Evolutionary conservation across 148 eudicot genomes (phyloP).

Genomic region (Vaccinium myrtillus): DNA sequence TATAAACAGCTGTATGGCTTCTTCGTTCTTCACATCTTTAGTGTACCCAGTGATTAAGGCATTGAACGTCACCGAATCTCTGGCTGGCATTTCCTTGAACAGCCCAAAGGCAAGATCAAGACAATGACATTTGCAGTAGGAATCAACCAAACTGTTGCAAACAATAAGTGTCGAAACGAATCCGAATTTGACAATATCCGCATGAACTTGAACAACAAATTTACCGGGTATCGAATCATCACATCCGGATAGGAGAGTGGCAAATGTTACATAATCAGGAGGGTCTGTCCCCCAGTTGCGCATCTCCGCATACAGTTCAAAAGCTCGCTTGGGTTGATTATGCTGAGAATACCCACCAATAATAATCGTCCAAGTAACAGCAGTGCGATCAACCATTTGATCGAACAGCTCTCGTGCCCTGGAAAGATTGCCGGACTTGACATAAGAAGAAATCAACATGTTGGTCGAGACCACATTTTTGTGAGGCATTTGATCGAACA

Average conservation of each 20-base stretch:
- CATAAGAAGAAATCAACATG: slow-evolving; percentile 58
- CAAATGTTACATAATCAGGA: slow-evolving; percentile 70
- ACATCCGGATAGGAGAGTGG: slow-evolving; percentile 62
- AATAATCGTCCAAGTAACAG: slow-evolving; percentile 73
- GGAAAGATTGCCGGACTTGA: slow-evolving; percentile 49
- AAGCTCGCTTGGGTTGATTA: slow-evolving; percentile 45
- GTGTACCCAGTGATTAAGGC: slow-evolving; percentile 64
- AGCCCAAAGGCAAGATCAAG: slow-evolving; percentile 46
- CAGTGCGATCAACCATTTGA: slow-evolving; percentile 32
- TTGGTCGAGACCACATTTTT: slow-evolving; percentile 47
- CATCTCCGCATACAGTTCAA: slow-evolving; percentile 57
- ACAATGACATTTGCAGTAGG: slow-evolving; percentile 63
- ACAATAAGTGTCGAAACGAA: slow-evolving; percentile 34
- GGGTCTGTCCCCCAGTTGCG: slow-evolving; percentile 44
- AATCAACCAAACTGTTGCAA: slow-evolving; percentile 67
- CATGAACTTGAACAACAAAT: slow-evolving; percentile 56
- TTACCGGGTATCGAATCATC: slow-evolving; percentile 29
- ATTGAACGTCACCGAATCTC: slow-evolving; percentile 70
- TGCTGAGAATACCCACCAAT: slow-evolving; percentile 64
- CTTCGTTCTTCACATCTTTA: slow-evolving; percentile 38
- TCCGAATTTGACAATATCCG: slow-evolving; percentile 60
- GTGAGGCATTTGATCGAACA: slow-evolving; percentile 72
- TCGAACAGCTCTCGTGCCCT: slow-evolving; percentile 64
- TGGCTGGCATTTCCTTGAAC: slow-evolving; percentile 43
- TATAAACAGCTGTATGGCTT: slow-evolving; percentile 48